Conservation (phyloP, 1,139 yeast species). For the Saccharomycopsis hybrid region DNA sequence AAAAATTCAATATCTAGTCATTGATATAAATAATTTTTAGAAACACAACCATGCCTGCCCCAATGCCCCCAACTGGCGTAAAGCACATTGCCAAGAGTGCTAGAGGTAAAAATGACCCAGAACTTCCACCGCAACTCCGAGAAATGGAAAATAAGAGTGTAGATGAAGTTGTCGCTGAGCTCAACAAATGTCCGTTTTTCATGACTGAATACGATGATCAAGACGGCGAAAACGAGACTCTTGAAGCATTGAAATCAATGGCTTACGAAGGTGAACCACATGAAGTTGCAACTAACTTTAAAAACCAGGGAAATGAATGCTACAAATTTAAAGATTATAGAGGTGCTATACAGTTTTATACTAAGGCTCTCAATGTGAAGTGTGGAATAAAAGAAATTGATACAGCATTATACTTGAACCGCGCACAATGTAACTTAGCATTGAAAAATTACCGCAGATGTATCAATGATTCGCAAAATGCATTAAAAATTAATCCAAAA, state of each 20-base stretch:
- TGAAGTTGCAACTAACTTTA: constrained; percentile 84
- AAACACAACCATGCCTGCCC: constrained; percentile 15
- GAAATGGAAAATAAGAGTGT: constrained; percentile 58
- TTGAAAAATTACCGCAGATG: constrained; percentile 78
- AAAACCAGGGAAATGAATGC: constrained; percentile 88
- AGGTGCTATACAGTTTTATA: constrained; percentile 72
- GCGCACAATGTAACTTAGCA: constrained; percentile 90
- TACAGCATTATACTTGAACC: constrained; percentile 62
- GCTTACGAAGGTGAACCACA: constrained; percentile 96
- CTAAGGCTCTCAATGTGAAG: constrained; percentile 70
- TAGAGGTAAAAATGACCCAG: constrained; percentile 43
- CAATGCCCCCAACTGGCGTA: constrained; percentile 13
- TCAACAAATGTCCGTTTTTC: constrained; percentile 85
- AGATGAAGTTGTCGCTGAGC: constrained; percentile 71
- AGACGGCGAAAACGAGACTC: constrained; percentile 64
- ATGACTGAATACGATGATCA: constrained; percentile 86
- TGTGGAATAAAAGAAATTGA: constrained; percentile 50
- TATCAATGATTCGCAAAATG: constrained; percentile 78
- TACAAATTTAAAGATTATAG: constrained; percentile 63
- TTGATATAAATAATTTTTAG: too few relatives aligned
- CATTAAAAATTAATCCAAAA: constrained; percentile 56
- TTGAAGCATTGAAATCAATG: constrained; percentile 86
- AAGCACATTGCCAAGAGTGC: background rate
- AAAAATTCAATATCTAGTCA: too few relatives aligned
- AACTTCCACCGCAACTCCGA: constrained; percentile 74